Percentiles rank a stretch among this genome's conserved stretches.
These are phyloP conservation scores for Spirogloea muscicola DNA, from an alignment of 139 green algal species.

Conservation along the genomic window DNA sequence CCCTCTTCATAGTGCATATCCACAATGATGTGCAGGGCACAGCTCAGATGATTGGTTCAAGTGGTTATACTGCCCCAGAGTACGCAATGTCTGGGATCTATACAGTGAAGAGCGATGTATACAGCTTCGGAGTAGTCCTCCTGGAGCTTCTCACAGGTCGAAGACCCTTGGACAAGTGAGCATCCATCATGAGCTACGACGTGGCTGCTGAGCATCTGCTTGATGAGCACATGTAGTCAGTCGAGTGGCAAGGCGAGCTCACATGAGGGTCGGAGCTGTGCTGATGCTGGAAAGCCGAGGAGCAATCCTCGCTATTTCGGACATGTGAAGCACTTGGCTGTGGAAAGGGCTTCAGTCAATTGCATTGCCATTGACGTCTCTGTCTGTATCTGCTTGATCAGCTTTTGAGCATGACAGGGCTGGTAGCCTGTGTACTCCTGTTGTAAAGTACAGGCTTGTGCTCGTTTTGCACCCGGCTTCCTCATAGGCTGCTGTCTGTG, in stretches of 20 bases:
- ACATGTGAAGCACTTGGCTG: conserved; percentile 5
- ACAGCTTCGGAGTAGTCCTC: conserved; percentile 41
- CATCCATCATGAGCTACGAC: background rate
- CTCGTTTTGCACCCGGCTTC: background rate
- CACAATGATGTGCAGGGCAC: too few relatives aligned
- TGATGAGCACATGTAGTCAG: background rate
- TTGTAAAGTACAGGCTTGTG: background rate
- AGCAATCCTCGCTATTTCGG: background rate
- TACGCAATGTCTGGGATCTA: conserved; percentile 40
- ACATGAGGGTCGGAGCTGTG: background rate
- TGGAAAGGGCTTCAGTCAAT: background rate
- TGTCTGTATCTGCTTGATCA: background rate
- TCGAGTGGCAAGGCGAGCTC: background rate
- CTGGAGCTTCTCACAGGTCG: conserved; percentile 39
- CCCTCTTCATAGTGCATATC: too few relatives aligned
- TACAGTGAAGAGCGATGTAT: conserved; percentile 38
- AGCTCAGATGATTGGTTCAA: too few relatives aligned
- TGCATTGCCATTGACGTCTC: too few relatives aligned
- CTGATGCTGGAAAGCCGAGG: background rate
- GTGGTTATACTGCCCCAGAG: conserved; percentile 33
- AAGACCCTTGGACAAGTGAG: background rate
- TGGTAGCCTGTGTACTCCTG: background rate
- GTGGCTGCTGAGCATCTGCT: background rate
- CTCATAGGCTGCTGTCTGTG: background rate
- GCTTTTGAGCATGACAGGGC: background rate